Conservation (phyloP, 139 green algal species). For the Micractinium conductrix region DNA sequence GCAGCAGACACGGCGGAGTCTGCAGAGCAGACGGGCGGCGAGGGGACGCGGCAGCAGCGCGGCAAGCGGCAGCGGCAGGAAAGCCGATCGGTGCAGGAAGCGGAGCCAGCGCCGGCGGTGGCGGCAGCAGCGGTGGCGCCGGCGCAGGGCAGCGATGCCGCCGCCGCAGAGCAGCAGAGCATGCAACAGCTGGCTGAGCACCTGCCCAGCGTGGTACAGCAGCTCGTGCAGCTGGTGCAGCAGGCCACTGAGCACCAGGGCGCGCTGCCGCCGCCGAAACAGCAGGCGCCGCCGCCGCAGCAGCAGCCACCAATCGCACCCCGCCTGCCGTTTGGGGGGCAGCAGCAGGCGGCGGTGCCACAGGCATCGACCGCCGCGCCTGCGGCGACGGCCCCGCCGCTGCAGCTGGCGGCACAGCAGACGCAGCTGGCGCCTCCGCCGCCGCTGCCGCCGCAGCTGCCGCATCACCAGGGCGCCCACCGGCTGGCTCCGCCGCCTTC, state of each 20-base stretch:
- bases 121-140: neutral
- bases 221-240: neutral
- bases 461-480: no score
- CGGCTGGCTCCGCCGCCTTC: no score
- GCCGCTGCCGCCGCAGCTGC: neutral
- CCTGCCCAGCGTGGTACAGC: neutral
- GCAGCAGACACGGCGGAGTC: neutral
- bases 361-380: neutral
- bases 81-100: neutral
- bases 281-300: no score
- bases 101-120: neutral
- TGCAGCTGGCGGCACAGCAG: neutral
- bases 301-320: neutral
- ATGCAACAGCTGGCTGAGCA: no score
- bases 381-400: neutral
- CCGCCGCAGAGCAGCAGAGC: neutral
- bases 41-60: no score
- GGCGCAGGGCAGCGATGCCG: neutral
- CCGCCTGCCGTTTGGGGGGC: no score
- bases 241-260: no score
- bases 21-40: neutral
- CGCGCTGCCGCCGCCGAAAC: no score
- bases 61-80: neutral
- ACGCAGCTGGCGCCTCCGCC: neutral
- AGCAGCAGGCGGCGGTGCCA: neutral